A percentile compares a stretch with the other conserved stretches of the same genome.
Conservation (phyloP, 2,329 filamentous ascomycete species). For the Aspergillus ochraceus region DNA sequence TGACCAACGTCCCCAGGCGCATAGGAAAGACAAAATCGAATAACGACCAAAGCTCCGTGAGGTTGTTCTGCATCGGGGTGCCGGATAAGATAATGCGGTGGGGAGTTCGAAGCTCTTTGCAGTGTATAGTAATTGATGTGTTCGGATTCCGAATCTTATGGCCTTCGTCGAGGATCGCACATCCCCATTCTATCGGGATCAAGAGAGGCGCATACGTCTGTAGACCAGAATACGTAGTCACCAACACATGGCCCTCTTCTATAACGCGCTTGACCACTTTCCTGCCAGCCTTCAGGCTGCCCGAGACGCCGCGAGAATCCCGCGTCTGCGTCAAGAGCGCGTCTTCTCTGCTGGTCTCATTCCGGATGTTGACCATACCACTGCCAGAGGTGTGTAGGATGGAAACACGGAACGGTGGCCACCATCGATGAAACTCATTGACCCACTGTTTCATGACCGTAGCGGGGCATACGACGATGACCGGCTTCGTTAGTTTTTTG, state of each 20-base stretch:
- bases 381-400: constrained; percentile 95
- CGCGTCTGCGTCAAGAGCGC: constrained; percentile 59
- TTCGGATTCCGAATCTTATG: constrained; percentile 98
- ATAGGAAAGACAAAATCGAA: constrained; percentile 98
- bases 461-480: constrained; percentile 89
- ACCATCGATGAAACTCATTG: constrained; percentile 97
- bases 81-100: constrained; percentile 93
- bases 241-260: constrained; percentile 83
- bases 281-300: constrained; percentile 68
- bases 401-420: constrained; percentile 95
- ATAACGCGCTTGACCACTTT: constrained; percentile 81
- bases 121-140: constrained; percentile 88
- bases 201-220: constrained; percentile 85
- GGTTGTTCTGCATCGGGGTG: constrained; percentile 96
- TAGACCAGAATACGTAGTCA: constrained; percentile 95
- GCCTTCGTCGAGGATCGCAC: constrained; percentile 91
- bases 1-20: constrained; percentile 86
- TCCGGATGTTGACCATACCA: constrained; percentile 81
- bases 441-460: constrained; percentile 98
- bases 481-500: constrained; percentile 76
- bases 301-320: constrained; percentile 39
- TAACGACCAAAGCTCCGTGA: constrained; percentile 92
- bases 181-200: constrained; percentile 84
- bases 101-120: constrained; percentile 87
- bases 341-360: constrained; percentile 63